Base-by-base conservation (phyloP, 208 protist genomes). In the Leishmania tarentolae region DNA sequence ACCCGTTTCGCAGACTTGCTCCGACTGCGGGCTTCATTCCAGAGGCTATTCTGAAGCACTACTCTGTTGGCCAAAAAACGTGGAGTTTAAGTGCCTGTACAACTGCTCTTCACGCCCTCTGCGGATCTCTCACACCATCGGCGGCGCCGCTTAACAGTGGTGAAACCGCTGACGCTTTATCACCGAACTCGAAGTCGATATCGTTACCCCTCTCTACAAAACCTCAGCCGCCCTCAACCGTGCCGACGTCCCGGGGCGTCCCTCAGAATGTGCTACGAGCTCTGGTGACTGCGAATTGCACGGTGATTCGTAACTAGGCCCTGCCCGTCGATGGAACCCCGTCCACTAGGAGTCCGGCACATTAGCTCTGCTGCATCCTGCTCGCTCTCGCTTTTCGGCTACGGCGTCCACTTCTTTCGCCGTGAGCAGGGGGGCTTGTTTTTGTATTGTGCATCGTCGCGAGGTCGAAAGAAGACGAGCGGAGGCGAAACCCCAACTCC, bases 201-300 rank as follows among this genome's bases (percentile, higher is more conserved):
- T 73, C 69, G 1, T 73, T 28, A 28, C 69, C 24, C 28, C 8
- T n/a, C 11, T 73, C 28, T 53, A 6, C 7, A 31, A 11, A 53
- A 52, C 28, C 3, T 21, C 69, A 73, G 69, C 69, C 69, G 7
- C 53, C n/a, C 42, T 24, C 42, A 21, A 52, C 44, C 28, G 1
- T 28, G 44, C 69, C 44, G 44, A 44, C 44, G 42, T 31, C 0
- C 28, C 13, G 8, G 69, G 44, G 28, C 28, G 69, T 35, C 9
- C 46, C 24, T 52, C 24, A 5, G 9, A 35, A 28, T 31, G 69
- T 52, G 13, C 28, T 73, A 35, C 15, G 9, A 13, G 44, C 69
- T n/a, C 11, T 73, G 21, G 69, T 73, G 69, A 53, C 69, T 50
- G 44, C 69, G 69, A 73, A 73, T 52, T 53, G 69, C n/a, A 28